Percentiles rank a stretch among this genome's conserved stretches.
These are phyloP conservation scores for Picocystis sp. DNA, from an alignment of 163 green algal species.

Conservation along the genomic window DNA sequence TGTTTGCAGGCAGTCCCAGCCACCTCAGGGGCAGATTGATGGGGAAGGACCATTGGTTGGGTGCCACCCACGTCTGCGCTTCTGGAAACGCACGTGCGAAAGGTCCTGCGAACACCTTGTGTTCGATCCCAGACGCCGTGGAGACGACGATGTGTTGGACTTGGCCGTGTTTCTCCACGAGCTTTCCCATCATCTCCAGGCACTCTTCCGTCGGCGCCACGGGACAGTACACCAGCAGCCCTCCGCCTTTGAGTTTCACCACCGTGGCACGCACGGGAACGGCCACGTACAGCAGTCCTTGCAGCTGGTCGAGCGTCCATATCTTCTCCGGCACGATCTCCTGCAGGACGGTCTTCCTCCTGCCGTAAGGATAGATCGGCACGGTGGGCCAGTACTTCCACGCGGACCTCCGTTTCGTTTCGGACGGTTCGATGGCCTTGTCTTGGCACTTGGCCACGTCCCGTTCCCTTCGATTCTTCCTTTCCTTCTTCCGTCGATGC, in stretches of 20 bases:
- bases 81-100: constrained; percentile 77
- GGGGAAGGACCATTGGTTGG: constrained; percentile 81
- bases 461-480: too few species aligned
- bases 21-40: constrained; percentile 73
- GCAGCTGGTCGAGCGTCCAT: constrained; percentile 86
- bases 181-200: constrained; percentile 35
- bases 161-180: constrained; percentile 23
- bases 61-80: constrained; percentile 50
- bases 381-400: too few species aligned
- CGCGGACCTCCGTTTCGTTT: too few species aligned
- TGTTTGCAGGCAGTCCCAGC: constrained; percentile 34
- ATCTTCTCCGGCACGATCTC: constrained; percentile 54
- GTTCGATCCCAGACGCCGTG: constrained; percentile 80
- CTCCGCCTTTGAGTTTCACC: constrained; percentile 57
- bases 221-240: constrained; percentile 70
- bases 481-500: too few species aligned
- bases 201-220: constrained; percentile 62
- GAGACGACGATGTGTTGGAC: constrained; percentile 88
- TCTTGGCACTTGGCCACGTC: too few species aligned
- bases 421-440: too few species aligned
- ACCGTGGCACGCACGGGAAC: constrained; percentile 80
- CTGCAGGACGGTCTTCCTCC: too few species aligned
- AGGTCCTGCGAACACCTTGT: constrained; percentile 87
- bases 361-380: too few species aligned
- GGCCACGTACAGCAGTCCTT: constrained; percentile 59